Base-by-base conservation (phyloP, 1,284 basidiomycete species). In the Apiotrichum sp. region DNA sequence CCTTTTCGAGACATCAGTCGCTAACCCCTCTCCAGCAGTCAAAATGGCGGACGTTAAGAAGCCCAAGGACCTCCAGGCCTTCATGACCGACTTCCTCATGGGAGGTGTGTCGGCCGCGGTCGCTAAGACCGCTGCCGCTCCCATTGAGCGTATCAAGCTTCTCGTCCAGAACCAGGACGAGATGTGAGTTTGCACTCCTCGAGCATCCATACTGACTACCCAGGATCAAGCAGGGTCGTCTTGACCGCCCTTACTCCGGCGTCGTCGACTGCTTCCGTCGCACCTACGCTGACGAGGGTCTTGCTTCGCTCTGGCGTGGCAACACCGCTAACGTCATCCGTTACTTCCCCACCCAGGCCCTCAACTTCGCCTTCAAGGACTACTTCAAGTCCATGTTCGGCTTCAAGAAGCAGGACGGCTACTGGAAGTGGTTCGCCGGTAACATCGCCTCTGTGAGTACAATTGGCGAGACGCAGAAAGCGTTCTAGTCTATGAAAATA, bases 101-200 rank as follows among this genome's bases (percentile, higher is more conserved):
- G 74, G 74, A 62, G 74, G 74, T 74, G 74, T 76, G 50, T 75
- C 74, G 47, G 74, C 74, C 62, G 93, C 93, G 67, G 90, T 97
- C 78, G 88, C 93, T 58, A 98, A 98, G 85, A 97, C 93, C 63
- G 89, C 88, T 67, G 93, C 93, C 70, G 93, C 93, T 62, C 93
- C 95, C 80, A 97, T 98, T 74, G 93, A 98, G 85, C 92, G 93
- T 78, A 93, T 98, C 80, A 98, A 82, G 86, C 86, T 97, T 73
- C 82, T 97, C 76, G 89, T 97, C 67, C 93, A 97, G 81, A 97
- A 97, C 82, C 93, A 97, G 76, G 82, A 79, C 67, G 76, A 76
- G 67, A 75, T 76, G 76, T 75, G 61, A 68, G 74, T 68, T 2
- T 29, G 51, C 46, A 10, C 42, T 29, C 14, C 9, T 8, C 32